These are phyloP conservation scores for Kluyveromyces sp. DNA, from an alignment of 1,139 yeast species.

Conservation along the genomic window DNA sequence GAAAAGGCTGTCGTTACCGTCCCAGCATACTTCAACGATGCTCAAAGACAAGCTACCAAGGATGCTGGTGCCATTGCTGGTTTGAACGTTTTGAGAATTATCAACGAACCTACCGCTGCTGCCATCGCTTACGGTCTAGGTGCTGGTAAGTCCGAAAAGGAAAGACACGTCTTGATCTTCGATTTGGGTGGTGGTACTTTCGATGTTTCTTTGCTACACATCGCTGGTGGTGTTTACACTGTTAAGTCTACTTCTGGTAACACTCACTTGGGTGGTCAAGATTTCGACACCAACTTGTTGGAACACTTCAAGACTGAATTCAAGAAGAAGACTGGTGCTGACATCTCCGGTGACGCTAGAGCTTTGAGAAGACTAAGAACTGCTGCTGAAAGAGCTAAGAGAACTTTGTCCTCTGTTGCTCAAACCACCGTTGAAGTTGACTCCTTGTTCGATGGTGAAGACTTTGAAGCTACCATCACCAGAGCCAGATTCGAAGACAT, in stretches of 20 bases:
- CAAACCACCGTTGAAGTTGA: conserved; percentile 96
- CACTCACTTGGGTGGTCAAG: conserved; percentile 99
- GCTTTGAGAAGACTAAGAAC: conserved; percentile 98
- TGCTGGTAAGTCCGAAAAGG: conserved; percentile 85
- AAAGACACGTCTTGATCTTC: conserved; percentile 85
- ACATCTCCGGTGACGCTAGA: conserved; percentile 86
- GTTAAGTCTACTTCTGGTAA: conserved; percentile 99
- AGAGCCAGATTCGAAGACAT: conserved; percentile 99
- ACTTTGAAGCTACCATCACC: conserved; percentile 92
- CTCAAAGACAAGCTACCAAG: conserved; percentile 98
- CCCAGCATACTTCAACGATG: conserved; percentile 96
- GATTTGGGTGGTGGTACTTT: conserved; percentile 99
- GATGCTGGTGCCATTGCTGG: conserved; percentile 98
- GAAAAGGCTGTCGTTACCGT: conserved; percentile 94
- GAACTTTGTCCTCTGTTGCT: conserved; percentile 94
- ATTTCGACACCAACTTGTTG: conserved; percentile 93
- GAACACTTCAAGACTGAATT: conserved; percentile 91
- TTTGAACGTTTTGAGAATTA: conserved; percentile 90
- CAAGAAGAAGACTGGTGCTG: conserved; percentile 95
- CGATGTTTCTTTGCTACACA: conserved; percentile 93
- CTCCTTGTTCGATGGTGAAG: conserved; percentile 93
- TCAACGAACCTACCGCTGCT: conserved; percentile 97
- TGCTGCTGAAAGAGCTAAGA: conserved; percentile 99
- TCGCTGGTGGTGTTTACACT: conserved; percentile 98
- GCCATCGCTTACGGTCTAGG: conserved; percentile 98